Conservation (phyloP, 176 grass and related monocot genomes). For the Cenchrus fungigraminus region DNA sequence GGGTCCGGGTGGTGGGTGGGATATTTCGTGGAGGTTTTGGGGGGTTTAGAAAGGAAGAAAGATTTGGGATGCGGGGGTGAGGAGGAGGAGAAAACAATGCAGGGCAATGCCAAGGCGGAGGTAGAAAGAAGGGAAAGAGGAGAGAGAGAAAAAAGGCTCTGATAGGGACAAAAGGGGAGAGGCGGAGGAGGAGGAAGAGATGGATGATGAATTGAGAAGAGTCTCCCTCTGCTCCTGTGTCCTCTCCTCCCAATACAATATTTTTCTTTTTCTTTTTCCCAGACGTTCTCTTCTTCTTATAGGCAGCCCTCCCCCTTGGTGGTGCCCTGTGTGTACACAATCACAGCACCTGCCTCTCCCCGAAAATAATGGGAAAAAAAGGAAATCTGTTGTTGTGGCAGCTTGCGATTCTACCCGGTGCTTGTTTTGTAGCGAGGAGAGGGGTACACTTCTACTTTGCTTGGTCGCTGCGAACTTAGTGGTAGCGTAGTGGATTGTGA, state of each 20-base stretch:
- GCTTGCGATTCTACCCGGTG: background rate
- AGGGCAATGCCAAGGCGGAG: background rate
- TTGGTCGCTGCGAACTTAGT: background rate
- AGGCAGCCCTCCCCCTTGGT: background rate
- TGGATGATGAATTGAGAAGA: conserved; percentile 39
- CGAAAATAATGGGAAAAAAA: background rate
- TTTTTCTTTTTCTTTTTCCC: background rate
- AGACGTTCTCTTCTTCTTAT: conserved; percentile 2
- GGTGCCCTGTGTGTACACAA: background rate
- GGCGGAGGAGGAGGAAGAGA: conserved; percentile 10
- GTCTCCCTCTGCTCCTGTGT: conserved; percentile 23
- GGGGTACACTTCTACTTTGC: background rate
- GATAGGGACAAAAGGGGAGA: conserved; percentile 55
- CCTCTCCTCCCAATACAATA: conserved; percentile 18
- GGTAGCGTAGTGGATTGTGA: background rate
- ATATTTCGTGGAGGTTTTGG: conserved; percentile 49
- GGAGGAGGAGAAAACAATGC: conserved; percentile 35
- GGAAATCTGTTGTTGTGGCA: background rate
- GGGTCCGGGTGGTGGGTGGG: conserved; percentile 8
- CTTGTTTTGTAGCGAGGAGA: background rate
- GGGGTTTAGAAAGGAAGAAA: conserved; percentile 44
- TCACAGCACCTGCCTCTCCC: conserved; percentile 8
- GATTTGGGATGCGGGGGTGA: conserved; percentile 5
- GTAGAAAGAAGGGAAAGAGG: background rate
- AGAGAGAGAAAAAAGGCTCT: conserved; percentile 22